Evolutionary conservation across 805 yeast genomes (phyloP).

Genomic region (Ogataea dorogensis): DNA sequence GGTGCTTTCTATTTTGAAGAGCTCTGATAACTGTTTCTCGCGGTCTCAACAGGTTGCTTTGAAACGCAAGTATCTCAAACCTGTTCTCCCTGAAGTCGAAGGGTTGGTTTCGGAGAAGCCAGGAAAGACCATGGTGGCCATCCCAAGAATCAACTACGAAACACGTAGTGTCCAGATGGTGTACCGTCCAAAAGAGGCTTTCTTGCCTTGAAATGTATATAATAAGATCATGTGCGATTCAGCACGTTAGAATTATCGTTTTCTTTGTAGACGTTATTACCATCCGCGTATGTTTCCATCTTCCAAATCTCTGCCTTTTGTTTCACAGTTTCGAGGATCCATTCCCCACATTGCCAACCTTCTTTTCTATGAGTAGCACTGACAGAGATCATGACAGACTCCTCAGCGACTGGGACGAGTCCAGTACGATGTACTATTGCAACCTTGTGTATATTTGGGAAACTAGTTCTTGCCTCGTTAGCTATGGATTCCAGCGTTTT

Average conservation of each 20-base stretch:
- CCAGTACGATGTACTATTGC: conserved; percentile 48
- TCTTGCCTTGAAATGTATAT: conserved; percentile 24
- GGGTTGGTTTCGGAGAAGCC: conserved; percentile 31
- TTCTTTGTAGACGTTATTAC: conserved; percentile 42
- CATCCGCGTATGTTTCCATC: conserved; percentile 43
- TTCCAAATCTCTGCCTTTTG: conserved; percentile 51
- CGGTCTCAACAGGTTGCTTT: conserved; percentile 39
- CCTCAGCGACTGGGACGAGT: conserved; percentile 45
- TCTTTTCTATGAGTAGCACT: conserved; percentile 46
- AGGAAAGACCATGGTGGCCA: conserved; percentile 49
- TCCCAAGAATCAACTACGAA: conserved; percentile 61
- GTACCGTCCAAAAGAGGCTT: conserved; percentile 54
- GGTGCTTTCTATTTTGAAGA: conserved; percentile 43
- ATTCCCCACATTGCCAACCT: conserved; percentile 46
- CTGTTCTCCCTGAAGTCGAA: conserved; percentile 51
- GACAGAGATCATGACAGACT: conserved; percentile 44
- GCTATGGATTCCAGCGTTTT: conserved; percentile 38
- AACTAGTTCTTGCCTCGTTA: conserved; percentile 30
- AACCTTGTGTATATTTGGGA: conserved; percentile 35
- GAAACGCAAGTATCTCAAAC: conserved; percentile 51
- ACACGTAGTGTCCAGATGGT: conserved; percentile 51
- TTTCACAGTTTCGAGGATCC: conserved; percentile 46
- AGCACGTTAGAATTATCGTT: conserved; percentile 34
- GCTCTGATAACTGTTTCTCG: conserved; percentile 37
- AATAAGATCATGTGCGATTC: conserved; percentile 6